Conservation (phyloP, 192 early-diverging fungal species). For the Umbelopsis vinacea region DNA sequence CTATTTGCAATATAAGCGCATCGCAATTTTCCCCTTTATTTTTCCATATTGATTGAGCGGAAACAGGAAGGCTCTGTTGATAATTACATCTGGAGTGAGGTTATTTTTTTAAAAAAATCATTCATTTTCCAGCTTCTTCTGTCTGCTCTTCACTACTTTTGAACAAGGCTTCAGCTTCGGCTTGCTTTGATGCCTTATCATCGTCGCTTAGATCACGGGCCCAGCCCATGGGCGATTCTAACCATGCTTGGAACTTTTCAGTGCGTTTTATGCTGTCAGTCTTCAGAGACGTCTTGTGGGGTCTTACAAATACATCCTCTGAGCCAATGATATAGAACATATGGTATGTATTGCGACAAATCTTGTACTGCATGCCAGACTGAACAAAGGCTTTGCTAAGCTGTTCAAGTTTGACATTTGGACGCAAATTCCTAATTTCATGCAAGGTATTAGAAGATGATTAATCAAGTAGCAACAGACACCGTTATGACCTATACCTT, state of each 20-base stretch:
- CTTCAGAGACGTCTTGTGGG: neutral
- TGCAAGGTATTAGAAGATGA: no score
- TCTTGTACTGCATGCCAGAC: conserved; percentile 92
- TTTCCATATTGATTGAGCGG: neutral
- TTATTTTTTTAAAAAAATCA: neutral
- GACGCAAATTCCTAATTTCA: conserved; percentile 20
- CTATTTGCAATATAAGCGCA: conserved; percentile 6
- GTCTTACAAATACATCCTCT: conserved; percentile 67
- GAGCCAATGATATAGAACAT: conserved; percentile 94
- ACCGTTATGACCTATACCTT: conserved; percentile 22
- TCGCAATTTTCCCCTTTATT: neutral
- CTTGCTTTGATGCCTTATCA: conserved; percentile 26
- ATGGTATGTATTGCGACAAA: conserved; percentile 95
- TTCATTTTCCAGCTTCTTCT: conserved; percentile 18
- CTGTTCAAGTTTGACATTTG: conserved; percentile 10
- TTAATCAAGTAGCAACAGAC: neutral
- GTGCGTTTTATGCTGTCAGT: conserved; percentile 15
- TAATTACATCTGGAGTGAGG: conserved; percentile 16
- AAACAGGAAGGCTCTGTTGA: conserved; percentile 1
- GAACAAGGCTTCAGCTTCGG: conserved; percentile 28
- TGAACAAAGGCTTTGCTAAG: conserved; percentile 62
- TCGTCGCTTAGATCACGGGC: conserved; percentile 21
- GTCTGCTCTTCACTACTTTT: neutral
- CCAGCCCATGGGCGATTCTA: conserved; percentile 32
- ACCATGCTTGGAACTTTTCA: conserved; percentile 42